Percentiles rank a stretch among this genome's conserved stretches.
Conservation (phyloP, 345 rosid species). For the Linum lewisii region DNA sequence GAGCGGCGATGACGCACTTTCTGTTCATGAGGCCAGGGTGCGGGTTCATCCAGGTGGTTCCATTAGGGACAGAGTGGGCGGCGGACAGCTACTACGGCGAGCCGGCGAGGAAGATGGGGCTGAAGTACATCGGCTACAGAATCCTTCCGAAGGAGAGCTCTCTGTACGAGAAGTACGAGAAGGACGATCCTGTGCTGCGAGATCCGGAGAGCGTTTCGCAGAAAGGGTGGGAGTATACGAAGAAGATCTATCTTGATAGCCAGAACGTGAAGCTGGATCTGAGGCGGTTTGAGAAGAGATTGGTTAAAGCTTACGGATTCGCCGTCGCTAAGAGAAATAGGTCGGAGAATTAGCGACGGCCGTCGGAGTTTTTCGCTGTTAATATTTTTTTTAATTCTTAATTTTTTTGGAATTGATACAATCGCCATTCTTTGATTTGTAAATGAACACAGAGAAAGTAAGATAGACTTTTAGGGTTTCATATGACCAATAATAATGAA, state of each 20-base stretch:
- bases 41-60: constrained; percentile 31
- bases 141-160: constrained; percentile 34
- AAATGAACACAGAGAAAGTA: background rate
- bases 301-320: constrained; percentile 17
- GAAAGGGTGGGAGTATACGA: constrained; percentile 20
- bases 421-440: background rate
- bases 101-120: constrained; percentile 28
- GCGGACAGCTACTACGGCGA: constrained; percentile 15
- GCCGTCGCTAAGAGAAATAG: background rate
- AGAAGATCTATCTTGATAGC: constrained; percentile 23
- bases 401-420: too few species aligned
- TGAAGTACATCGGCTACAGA: constrained; percentile 31
- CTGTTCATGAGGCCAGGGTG: constrained; percentile 30
- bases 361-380: too few species aligned
- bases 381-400: too few species aligned
- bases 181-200: constrained; percentile 25
- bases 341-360: background rate
- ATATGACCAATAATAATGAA: too few species aligned
- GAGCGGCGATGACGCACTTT: constrained; percentile 34
- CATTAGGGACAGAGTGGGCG: constrained; percentile 30
- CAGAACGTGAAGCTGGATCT: constrained; percentile 26
- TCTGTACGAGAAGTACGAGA: constrained; percentile 16
- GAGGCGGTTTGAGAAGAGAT: constrained; percentile 22
- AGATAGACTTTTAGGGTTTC: too few species aligned
- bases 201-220: constrained; percentile 16